phyloP scores from a whole-genome alignment of 2,329 filamentous ascomycete species.

The Hawksworthiomyces lignivorus region DNA sequence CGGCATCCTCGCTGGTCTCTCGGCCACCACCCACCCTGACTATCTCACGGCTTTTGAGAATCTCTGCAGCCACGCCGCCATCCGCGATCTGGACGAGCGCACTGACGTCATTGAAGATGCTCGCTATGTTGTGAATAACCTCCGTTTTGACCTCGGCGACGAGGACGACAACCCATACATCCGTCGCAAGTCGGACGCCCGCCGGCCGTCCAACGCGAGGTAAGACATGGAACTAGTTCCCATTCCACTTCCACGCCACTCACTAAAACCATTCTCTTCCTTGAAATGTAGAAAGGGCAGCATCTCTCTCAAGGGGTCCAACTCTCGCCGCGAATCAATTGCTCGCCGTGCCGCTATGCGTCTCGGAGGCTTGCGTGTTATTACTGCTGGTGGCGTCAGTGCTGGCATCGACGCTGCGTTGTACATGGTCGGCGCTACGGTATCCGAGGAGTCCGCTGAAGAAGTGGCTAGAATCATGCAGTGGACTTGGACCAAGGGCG shows the following conservation, averaged over 20 bases:
- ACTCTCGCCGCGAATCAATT: slow-evolving; percentile 70
- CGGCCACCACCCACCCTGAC: slow-evolving; percentile 77
- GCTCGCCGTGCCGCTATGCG: slow-evolving; percentile 69
- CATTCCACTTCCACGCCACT: not conserved
- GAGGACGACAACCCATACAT: slow-evolving; percentile 80
- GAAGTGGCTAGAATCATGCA: slow-evolving; percentile 71
- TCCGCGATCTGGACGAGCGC: slow-evolving; percentile 63
- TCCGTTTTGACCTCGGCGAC: slow-evolving; percentile 75
- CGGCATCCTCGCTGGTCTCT: slow-evolving; percentile 70
- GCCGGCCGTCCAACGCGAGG: slow-evolving; percentile 54
- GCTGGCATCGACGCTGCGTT: slow-evolving; percentile 76
- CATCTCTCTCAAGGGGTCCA: slow-evolving; percentile 70
- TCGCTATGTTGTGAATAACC: slow-evolving; percentile 85
- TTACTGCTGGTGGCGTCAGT: slow-evolving; percentile 72
- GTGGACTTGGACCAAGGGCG: slow-evolving; percentile 79
- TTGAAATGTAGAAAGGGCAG: slow-evolving; percentile 60
- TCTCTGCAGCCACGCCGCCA: slow-evolving; percentile 66
- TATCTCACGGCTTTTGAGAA: slow-evolving; percentile 74
- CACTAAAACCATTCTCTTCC: slow-evolving; percentile 1
- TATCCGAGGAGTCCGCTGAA: slow-evolving; percentile 66
- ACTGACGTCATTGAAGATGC: slow-evolving; percentile 75
- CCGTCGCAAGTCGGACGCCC: slow-evolving; percentile 62
- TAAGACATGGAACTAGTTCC: slow-evolving; percentile 27
- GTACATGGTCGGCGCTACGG: slow-evolving; percentile 78
- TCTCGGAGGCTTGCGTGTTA: slow-evolving; percentile 61